Evolutionary conservation across 1,284 basidiomycete genomes (phyloP).

Genomic region (Heterobasidion parviporum): DNA sequence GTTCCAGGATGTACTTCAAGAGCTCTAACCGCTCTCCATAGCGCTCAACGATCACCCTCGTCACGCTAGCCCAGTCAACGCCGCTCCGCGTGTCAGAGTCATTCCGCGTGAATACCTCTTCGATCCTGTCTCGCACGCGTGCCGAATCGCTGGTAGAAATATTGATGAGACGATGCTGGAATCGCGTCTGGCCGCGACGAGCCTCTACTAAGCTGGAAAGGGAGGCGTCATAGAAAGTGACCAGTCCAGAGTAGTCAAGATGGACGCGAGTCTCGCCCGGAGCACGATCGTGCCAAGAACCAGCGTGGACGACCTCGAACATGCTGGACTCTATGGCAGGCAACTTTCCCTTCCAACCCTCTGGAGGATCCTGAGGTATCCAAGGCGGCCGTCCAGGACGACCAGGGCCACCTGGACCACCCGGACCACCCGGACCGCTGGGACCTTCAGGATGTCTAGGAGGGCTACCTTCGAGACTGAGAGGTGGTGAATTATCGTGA

Average conservation of each 20-base stretch:
- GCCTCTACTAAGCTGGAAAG: conserved; percentile 25
- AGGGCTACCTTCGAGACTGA: not conserved
- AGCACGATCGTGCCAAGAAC: conserved; percentile 31
- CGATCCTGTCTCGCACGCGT: conserved; percentile 2
- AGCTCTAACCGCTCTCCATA: conserved; percentile 32
- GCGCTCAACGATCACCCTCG: conserved; percentile 32
- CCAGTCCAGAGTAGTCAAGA: conserved; percentile 28
- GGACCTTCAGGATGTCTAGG: not conserved
- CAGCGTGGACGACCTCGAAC: conserved; percentile 25
- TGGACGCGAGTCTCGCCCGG: conserved; percentile 35
- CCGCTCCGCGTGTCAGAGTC: conserved; percentile 19
- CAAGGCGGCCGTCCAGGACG: not conserved
- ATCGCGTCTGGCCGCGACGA: conserved; percentile 21
- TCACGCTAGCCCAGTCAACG: conserved; percentile 34
- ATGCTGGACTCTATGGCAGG: not conserved
- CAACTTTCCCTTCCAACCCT: conserved; percentile 10
- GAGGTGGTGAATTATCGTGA: not conserved
- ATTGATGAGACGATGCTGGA: conserved; percentile 26
- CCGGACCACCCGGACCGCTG: not conserved
- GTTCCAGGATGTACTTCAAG: conserved; percentile 25
- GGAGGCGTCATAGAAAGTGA: conserved; percentile 35
- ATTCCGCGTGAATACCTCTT: conserved; percentile 12
- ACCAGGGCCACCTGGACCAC: not conserved
- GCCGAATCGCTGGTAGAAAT: conserved; percentile 11
- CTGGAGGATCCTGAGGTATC: conserved; percentile 1